Base-by-base conservation (phyloP, 2,329 filamentous ascomycete species). In the Byssothecium circinans region DNA sequence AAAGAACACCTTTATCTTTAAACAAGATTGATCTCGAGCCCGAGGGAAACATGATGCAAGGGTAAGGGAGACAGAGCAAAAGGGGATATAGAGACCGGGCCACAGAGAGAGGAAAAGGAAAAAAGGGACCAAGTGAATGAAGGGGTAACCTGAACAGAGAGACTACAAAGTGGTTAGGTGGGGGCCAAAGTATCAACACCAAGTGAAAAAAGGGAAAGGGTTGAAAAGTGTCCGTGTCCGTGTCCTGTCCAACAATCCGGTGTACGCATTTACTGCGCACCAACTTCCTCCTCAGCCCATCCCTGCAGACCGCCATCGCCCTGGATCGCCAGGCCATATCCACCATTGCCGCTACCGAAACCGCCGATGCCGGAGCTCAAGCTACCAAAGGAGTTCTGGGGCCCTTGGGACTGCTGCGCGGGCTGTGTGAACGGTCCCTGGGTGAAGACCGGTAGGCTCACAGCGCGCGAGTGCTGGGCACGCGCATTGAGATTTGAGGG, bases 371-470 rank as follows among this genome's bases (percentile, higher is more conserved):
- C 81, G 27, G 79, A 79, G 51, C 78, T 79, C 58, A 85, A 76
- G 60, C 81, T 81, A 10, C 78, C 81, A 57, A 83, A 83, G 46
- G 78, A 81, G 54, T 71, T 69, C 47, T 71, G 67, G 2, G 64
- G 60, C 14, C 59, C 64, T 53, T 73, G 69, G 12, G 64, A 64
- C 29, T 68, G 71, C 45, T 68, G 68, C 34, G 67, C 57, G 2
- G 69, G 63, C 56, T 74, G 69, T 10, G 74, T 76, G 59, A 82
- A 81, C 11, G 78, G 74, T 36, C 81, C 81, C 54, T 85, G 81
- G 2, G 81, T 82, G 67, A 86, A 86, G 5, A 82, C 83, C 1
- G 94, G 94, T 64, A 99, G 77, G 68, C 91, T 96, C 50, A 96
- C 90, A 27, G 94, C 91, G 30, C 94, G 86, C 64, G 84, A 92